Conservation (phyloP, 202 grass and related monocot genomes). For the Dendrocalamus latiflorus region DNA sequence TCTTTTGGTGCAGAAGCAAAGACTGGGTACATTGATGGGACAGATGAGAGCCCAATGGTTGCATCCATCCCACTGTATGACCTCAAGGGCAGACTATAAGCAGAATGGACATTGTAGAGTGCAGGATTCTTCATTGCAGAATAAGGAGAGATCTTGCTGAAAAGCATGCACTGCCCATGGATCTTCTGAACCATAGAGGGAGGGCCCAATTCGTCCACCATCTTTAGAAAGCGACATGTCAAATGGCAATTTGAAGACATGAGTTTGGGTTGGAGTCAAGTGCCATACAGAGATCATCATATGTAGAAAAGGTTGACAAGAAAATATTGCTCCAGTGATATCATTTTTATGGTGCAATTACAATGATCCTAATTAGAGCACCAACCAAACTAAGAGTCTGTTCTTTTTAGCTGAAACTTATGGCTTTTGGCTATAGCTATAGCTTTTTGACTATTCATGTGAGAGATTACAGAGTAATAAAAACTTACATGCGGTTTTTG, state of each 20-base stretch:
- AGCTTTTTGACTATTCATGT: no score
- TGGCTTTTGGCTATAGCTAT: no score
- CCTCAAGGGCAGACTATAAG: conserved; percentile 11
- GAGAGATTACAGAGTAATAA: no score
- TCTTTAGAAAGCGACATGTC: conserved; percentile 16
- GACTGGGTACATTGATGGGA: conserved; percentile 29
- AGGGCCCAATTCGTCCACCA: conserved; percentile 41
- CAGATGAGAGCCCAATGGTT: conserved; percentile 26
- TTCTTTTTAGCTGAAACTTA: no score
- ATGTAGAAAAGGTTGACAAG: not conserved
- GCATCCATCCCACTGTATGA: conserved; percentile 21
- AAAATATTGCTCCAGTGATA: not conserved
- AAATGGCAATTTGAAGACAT: not conserved
- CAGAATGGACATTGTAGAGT: conserved; percentile 20
- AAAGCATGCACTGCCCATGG: conserved; percentile 40
- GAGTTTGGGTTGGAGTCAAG: not conserved
- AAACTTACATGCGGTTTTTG: no score
- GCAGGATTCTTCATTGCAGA: conserved; percentile 12
- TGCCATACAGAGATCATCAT: not conserved
- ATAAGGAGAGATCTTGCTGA: conserved; percentile 44
- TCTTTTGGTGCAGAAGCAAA: conserved; percentile 48
- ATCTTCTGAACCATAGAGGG: conserved; percentile 37
- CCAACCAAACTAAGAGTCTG: not conserved
- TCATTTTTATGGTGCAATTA: no score
- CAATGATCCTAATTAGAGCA: not conserved